phyloP scores from a whole-genome alignment of 192 early-diverging fungal species.

The Entomortierella beljakovae region DNA sequence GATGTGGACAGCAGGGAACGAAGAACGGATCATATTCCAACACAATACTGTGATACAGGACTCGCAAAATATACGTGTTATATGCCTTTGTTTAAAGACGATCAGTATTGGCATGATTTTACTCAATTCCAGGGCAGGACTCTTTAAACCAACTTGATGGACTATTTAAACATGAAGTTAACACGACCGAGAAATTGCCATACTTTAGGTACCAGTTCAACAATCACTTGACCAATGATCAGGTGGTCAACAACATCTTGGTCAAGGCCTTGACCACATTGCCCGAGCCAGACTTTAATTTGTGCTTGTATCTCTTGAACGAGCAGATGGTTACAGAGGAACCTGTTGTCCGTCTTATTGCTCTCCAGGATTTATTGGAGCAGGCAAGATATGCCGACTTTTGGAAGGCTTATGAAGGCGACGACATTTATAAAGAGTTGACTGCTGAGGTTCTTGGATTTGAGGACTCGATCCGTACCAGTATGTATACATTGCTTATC shows the following conservation, averaged over 20 bases:
- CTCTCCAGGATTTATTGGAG: constrained; percentile 84
- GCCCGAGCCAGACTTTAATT: constrained; percentile 90
- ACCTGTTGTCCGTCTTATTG: constrained; percentile 68
- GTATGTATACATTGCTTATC: too few relatives aligned
- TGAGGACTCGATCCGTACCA: constrained; percentile 75
- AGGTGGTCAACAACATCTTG: constrained; percentile 80
- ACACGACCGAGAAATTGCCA: too few relatives aligned
- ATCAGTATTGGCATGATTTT: too few relatives aligned
- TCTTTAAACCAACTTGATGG: too few relatives aligned
- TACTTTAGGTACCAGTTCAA: constrained; percentile 95
- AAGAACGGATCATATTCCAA: too few relatives aligned
- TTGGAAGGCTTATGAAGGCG: constrained; percentile 71
- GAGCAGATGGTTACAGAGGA: constrained; percentile 74
- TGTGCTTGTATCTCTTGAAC: constrained; percentile 87
- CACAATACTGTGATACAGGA: too few relatives aligned
- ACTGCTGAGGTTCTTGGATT: constrained; percentile 76
- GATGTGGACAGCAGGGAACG: too few relatives aligned
- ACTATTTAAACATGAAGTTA: too few relatives aligned
- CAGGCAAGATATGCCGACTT: constrained; percentile 79
- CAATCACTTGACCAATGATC: constrained; percentile 76
- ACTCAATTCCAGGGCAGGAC: too few relatives aligned
- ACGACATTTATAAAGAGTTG: constrained; percentile 67
- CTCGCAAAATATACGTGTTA: too few relatives aligned
- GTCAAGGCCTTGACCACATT: constrained; percentile 86
- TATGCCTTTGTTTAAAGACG: too few relatives aligned